A percentile compares a stretch with the other conserved stretches of the same genome.
Evolutionary conservation across 495 filamentous ascomycete genomes (phyloP).

Genomic region (Tetracladium marchalianum): DNA sequence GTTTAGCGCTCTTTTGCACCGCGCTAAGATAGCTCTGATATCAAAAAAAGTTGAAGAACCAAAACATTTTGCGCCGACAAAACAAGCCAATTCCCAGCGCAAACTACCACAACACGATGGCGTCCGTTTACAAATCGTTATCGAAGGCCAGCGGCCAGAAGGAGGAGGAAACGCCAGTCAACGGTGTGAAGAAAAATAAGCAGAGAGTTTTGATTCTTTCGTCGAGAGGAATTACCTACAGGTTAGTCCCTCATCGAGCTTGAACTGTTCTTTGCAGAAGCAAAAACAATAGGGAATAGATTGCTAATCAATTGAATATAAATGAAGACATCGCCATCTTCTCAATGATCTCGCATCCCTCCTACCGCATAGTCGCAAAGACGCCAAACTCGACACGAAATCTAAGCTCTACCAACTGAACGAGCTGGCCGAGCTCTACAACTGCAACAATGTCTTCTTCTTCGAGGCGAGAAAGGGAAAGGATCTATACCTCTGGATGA

Average conservation of each 20-base stretch:
- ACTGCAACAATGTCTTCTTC: conserved; percentile 97
- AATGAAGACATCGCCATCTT: conserved; percentile 74
- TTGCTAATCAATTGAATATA: neutral
- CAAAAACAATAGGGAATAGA: neutral
- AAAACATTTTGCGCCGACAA: conserved; percentile 10
- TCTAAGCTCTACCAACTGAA: conserved; percentile 89
- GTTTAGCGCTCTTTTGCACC: neutral
- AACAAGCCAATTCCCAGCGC: neutral
- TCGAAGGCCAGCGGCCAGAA: conserved; percentile 48
- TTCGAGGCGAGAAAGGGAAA: conserved; percentile 93
- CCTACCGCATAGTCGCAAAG: conserved; percentile 84
- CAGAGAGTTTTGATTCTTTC: conserved; percentile 84
- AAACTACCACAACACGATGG: conserved; percentile 51
- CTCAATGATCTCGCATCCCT: conserved; percentile 82
- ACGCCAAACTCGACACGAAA: conserved; percentile 94
- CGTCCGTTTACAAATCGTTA: conserved; percentile 86
- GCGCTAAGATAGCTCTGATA: conserved; percentile 10
- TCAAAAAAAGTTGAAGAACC: conserved; percentile 9
- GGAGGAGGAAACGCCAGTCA: conserved; percentile 33
- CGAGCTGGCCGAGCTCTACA: conserved; percentile 94
- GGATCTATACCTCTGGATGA: conserved; percentile 89
- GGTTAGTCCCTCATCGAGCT: conserved; percentile 40
- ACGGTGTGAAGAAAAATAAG: conserved; percentile 45
- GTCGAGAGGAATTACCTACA: conserved; percentile 80
- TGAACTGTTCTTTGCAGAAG: neutral